Evolutionary conservation across 2,329 filamentous ascomycete species (phyloP), one percentile per base, ranked within the genome.

Genomic region (Xylariales sp.): DNA sequence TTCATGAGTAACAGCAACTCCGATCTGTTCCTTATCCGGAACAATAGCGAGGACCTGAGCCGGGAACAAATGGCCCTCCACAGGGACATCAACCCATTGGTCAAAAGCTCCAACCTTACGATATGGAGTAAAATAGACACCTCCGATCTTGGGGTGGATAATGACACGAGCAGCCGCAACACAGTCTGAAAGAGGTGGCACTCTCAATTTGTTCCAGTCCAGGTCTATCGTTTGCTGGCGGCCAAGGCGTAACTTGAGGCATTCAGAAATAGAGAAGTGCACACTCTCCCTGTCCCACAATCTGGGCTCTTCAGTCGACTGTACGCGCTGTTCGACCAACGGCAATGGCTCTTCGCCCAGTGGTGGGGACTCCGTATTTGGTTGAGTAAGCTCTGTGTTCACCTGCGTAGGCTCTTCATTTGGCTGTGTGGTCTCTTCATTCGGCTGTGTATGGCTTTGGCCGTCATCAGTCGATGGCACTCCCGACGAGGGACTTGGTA

Each of bases 41-140:
- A 48, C 45, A 34, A 63, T 45, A 5, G 57, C 34, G 2, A 63
- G 53, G 10, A 63, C 52, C 3, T 8, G 16, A 23, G 14, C 61
- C 14, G 32, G 39, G 6, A 16, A 3, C 2, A 3, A 1, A n/a
- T 46, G 2, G 32, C 28, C 18, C 7, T 48, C 34, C n/a, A 45
- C 28, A 39, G 39, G 3, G 9, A 53, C 55, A 14, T 34, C 23
- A 5, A 52, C 14, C 63, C 63, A 65, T 2, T 36, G 34, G 5
- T 45, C 32, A 16, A 34, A 8, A 6, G 6, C 1, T 12, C 16
- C 5, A 6, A 8, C 30, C 12, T 28, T 43, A 28, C 48, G 5
- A 23, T 43, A 60, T n/a, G 56, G 45, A 6, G 5, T 7, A 7
- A 65, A 18, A 18, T n/a, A 14, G 23, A 61, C 8, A 0, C 43